These are phyloP conservation scores for Monilinia polystroma DNA, from an alignment of 2,329 filamentous ascomycete species.

Conservation along the genomic window DNA sequence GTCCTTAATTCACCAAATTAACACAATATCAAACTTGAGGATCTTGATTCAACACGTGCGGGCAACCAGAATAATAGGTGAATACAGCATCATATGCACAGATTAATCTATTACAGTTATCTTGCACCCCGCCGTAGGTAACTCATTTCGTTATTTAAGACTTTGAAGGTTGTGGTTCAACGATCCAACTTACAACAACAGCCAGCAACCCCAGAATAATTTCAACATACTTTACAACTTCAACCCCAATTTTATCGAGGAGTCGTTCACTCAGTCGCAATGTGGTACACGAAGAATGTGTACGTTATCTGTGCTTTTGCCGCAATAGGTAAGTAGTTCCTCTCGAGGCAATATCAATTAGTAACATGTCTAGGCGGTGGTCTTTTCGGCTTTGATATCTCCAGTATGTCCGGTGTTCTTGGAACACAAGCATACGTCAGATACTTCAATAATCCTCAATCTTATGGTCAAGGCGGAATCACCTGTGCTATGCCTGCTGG, in stretches of 20 bases:
- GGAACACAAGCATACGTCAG: slow-evolving; percentile 67
- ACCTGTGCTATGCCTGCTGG: slow-evolving; percentile 73
- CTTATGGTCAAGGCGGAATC: slow-evolving; percentile 65
- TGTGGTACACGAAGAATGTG: slow-evolving; percentile 48
- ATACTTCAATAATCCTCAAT: slow-evolving; percentile 64
- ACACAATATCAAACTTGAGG: slow-evolving; percentile 7
- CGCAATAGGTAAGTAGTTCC: slow-evolving; percentile 52
- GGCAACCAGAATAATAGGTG: slow-evolving; percentile 9
- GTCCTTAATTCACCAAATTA: slow-evolving; percentile 15
- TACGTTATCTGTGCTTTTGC: slow-evolving; percentile 63
- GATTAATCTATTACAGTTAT: neutral
- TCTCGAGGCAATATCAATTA: neutral
- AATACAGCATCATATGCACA: neutral
- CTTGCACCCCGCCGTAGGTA: neutral
- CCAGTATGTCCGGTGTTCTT: slow-evolving; percentile 68
- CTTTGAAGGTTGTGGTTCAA: neutral
- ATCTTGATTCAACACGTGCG: slow-evolving; percentile 9
- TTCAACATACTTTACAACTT: neutral
- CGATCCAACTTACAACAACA: neutral
- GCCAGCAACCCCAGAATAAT: neutral
- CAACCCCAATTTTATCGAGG: neutral
- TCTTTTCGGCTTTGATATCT: slow-evolving; percentile 78
- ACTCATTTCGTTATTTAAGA: neutral
- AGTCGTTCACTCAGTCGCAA: slow-evolving; percentile 25
- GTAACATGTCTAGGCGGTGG: slow-evolving; percentile 50